Evolutionary conservation across 257 asterid species (phyloP).

Genomic region (Primulina huaijiensis): DNA sequence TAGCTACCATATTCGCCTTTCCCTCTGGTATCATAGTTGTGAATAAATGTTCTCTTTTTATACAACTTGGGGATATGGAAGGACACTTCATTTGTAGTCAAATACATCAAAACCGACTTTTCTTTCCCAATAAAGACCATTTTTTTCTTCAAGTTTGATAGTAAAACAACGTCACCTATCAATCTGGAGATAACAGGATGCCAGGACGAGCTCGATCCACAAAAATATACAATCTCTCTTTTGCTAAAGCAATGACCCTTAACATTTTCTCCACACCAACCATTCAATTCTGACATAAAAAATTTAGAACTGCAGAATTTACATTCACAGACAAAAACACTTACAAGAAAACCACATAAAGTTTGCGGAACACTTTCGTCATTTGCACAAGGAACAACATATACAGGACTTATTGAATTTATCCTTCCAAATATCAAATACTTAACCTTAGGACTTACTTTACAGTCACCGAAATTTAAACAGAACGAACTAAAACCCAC

Average conservation of each 20-base stretch:
- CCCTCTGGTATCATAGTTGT: conserved; percentile 33
- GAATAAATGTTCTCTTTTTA: conserved; percentile 23
- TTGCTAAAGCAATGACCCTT: conserved; percentile 48
- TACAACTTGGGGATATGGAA: conserved; percentile 45
- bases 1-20: conserved; percentile 62
- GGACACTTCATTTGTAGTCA: conserved; percentile 46
- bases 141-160: conserved; percentile 61
- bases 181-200: conserved; percentile 59
- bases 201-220: conserved; percentile 71
- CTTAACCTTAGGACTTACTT: conserved; percentile 21
- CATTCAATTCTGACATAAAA: conserved; percentile 26
- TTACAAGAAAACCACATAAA: conserved; percentile 64
- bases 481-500: conserved; percentile 34
- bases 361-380: conserved; percentile 25
- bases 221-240: conserved; percentile 48
- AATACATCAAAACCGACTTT: conserved; percentile 63
- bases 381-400: conserved; percentile 49
- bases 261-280: conserved; percentile 25
- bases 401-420: conserved; percentile 65
- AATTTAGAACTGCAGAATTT: conserved; percentile 42
- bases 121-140: conserved; percentile 53
- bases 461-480: conserved; percentile 30
- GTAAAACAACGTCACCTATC: conserved; percentile 40
- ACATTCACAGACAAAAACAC: conserved; percentile 66
- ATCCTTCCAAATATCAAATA: conserved; percentile 46